Conservation (phyloP, 306 rosid genomes). For the Quercus variabilis region DNA sequence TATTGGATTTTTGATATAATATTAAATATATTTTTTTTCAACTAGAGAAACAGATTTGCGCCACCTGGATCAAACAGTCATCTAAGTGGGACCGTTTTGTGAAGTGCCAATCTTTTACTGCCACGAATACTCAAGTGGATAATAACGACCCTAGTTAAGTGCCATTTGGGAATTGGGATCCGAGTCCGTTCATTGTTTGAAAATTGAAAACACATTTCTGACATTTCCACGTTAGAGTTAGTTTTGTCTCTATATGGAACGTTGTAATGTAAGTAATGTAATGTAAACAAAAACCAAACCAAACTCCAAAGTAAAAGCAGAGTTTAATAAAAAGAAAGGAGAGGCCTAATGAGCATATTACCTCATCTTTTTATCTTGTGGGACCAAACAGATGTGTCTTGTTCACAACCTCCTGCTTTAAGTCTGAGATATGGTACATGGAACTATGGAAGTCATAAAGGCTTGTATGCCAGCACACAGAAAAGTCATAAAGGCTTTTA, state of each 20-base stretch:
- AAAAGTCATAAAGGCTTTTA: too few relatives aligned
- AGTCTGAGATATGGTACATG: not conserved
- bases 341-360: not conserved
- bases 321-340: not conserved
- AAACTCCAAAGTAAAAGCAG: too few relatives aligned
- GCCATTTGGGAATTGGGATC: not conserved
- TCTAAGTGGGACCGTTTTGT: slow-evolving; percentile 17
- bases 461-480: not conserved
- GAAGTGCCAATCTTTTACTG: slow-evolving; percentile 22
- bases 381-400: slow-evolving; percentile 26
- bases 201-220: not conserved
- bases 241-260: not conserved
- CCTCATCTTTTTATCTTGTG: slow-evolving; percentile 50
- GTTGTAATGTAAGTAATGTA: too few relatives aligned
- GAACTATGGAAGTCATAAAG: not conserved
- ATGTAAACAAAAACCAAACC: too few relatives aligned
- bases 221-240: not conserved
- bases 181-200: not conserved
- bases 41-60: slow-evolving; percentile 1
- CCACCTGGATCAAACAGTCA: slow-evolving; percentile 29
- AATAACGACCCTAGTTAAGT: slow-evolving; percentile 19
- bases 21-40: not conserved
- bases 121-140: slow-evolving; percentile 35
- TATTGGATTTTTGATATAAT: too few relatives aligned
- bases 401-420: not conserved